Base-by-base conservation (phyloP, 805 yeast genomes). In the Clavispora asparagi region DNA sequence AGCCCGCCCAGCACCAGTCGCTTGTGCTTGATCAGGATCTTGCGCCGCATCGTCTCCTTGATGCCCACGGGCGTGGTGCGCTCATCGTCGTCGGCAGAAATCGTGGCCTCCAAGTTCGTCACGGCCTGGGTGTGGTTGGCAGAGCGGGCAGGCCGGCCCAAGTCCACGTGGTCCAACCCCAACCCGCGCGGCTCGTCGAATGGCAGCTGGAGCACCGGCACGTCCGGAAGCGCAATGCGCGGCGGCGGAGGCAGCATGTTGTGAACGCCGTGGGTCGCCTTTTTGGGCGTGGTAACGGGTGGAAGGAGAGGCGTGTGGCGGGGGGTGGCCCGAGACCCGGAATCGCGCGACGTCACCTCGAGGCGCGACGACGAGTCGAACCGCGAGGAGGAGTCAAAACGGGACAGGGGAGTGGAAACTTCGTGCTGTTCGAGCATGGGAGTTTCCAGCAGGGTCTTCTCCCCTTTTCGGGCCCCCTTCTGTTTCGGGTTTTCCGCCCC, bases 241-340 rank as follows among this genome's bases (percentile, higher is more conserved):
- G 76, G 76, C 14, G 76, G 75, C 11, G 75, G 75, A 10, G 73
- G 68, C 31, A 64, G 45, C 35, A 63, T 35, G 7, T 23, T 47
- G 27, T 45, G 32, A 37, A 29, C 39, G 14, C 19, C n/a, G 1
- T 32, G 23, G 14, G 39, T 19, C 2, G 16, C 29, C 41, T 48
- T 55, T 27, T 47, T 49, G 6, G 61, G 62, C 7, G 59, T 54
- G 7, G 59, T 40, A 7, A 37, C 25, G 11, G 37, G 19, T 13
- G 37, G 37, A 6, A 14, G 39, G 32, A 13, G 43, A 48, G n/a
- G 44, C 14, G 37, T 33, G 23, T 16, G 25, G n/a, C 37, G 37
- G 25, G 37, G 25, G 7, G 40, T 12, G 56, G 56, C 10, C 42
- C 40, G 23, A 52, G 14, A 11, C 32, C 13, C 32, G 32, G 17